Conservation (phyloP, 495 filamentous ascomycete species). For the Polyplosphaeria fusca region DNA sequence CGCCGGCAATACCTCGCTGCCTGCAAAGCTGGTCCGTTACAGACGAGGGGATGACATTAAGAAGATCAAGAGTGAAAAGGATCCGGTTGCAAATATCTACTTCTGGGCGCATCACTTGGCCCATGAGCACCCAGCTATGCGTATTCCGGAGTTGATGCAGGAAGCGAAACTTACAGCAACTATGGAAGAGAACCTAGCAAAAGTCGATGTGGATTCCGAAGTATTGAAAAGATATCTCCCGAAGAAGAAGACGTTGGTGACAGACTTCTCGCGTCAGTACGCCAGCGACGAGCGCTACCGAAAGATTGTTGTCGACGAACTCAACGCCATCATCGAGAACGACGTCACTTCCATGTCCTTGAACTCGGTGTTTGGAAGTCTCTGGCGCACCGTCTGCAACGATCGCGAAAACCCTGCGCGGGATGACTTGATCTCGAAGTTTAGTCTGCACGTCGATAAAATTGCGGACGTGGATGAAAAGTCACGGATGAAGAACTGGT, state of each 20-base stretch:
- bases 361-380: conserved; percentile 49
- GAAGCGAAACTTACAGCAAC: conserved; percentile 4
- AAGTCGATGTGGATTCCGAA: conserved; percentile 26
- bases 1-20: neutral
- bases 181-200: conserved; percentile 19
- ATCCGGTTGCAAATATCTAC: conserved; percentile 4
- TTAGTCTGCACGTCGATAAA: conserved; percentile 39
- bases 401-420: conserved; percentile 43
- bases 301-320: conserved; percentile 36
- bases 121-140: neutral
- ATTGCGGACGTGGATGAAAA: conserved; percentile 38
- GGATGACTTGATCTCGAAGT: conserved; percentile 41
- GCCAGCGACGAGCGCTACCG: conserved; percentile 39
- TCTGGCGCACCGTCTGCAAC: conserved; percentile 49
- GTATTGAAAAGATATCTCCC: conserved; percentile 36
- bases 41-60: conserved; percentile 1
- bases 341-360: conserved; percentile 45
- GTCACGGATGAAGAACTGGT: conserved; percentile 43
- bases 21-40: conserved; percentile 20
- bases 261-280: conserved; percentile 45
- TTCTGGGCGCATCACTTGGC: neutral
- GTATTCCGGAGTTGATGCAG: neutral
- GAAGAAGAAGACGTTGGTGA: conserved; percentile 32
- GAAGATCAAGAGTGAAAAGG: conserved; percentile 12
- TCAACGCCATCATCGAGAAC: conserved; percentile 42